These are phyloP conservation scores for Verbascum thapsus DNA, from an alignment of 257 asterid species.

Conservation along the genomic window DNA sequence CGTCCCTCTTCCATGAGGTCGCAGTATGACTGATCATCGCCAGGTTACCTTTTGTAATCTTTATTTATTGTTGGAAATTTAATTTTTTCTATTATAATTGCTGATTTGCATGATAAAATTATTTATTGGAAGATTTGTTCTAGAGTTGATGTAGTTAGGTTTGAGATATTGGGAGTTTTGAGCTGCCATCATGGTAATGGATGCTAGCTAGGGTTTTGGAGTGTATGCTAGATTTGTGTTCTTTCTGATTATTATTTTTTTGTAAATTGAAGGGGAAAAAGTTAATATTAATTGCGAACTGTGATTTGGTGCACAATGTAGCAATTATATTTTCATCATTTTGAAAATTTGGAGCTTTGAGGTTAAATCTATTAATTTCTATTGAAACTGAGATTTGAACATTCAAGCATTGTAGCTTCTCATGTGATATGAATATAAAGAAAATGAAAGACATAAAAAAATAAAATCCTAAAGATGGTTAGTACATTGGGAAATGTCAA, in stretches of 20 bases:
- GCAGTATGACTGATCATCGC: slow-evolving; percentile 49
- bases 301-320: not conserved
- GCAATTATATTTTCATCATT: not conserved
- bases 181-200: slow-evolving; percentile 22
- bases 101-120: too few species aligned
- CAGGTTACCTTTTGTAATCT: slow-evolving; percentile 23
- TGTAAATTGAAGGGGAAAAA: not conserved
- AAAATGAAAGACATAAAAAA: not conserved
- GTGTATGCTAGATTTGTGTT: not conserved
- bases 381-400: slow-evolving; percentile 3
- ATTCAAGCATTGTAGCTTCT: not conserved
- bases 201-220: slow-evolving; percentile 40
- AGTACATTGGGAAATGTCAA: not conserved
- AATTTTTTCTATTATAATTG: not conserved
- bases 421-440: not conserved
- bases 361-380: slow-evolving; percentile 17
- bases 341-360: slow-evolving; percentile 9
- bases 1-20: slow-evolving; percentile 33
- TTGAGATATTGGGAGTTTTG: slow-evolving; percentile 25
- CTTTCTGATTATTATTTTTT: not conserved
- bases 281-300: not conserved
- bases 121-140: not conserved
- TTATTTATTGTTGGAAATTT: not conserved
- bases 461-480: not conserved
- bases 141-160: slow-evolving; percentile 22